A percentile compares a stretch with the other conserved stretches of the same genome.
phyloP scores from a whole-genome alignment of 805 yeast genomes.

The Metschnikowia henanensis region DNA sequence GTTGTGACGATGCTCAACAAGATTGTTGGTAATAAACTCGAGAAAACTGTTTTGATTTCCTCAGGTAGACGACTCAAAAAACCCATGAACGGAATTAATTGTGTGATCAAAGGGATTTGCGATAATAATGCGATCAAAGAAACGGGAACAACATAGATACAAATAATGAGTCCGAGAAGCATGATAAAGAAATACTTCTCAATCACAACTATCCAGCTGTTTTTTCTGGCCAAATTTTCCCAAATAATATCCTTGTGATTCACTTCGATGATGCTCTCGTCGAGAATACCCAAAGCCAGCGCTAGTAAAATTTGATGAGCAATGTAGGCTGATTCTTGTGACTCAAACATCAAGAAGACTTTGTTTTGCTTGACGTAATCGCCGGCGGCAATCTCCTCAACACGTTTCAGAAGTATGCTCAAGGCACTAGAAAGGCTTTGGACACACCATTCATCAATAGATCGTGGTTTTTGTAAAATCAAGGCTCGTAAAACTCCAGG shows the following conservation, averaged over 20 bases:
- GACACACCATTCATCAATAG: slow-evolving; percentile 31
- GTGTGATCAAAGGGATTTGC: slow-evolving; percentile 65
- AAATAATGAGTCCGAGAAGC: slow-evolving; percentile 42
- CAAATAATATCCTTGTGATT: slow-evolving; percentile 72
- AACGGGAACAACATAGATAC: slow-evolving; percentile 78
- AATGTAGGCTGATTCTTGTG: slow-evolving; percentile 56
- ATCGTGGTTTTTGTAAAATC: slow-evolving; percentile 21
- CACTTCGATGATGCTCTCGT: slow-evolving; percentile 48
- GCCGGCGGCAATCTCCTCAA: slow-evolving; percentile 18
- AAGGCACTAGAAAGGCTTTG: slow-evolving; percentile 18
- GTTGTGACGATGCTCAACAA: slow-evolving; percentile 64
- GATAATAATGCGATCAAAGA: slow-evolving; percentile 76
- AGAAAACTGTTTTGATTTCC: slow-evolving; percentile 49
- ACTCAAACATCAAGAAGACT: slow-evolving; percentile 63
- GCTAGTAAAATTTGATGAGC: slow-evolving; percentile 60
- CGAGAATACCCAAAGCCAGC: slow-evolving; percentile 39
- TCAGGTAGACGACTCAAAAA: slow-evolving; percentile 59
- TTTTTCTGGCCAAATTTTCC: slow-evolving; percentile 52
- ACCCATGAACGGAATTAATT: slow-evolving; percentile 57
- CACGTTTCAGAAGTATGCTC: slow-evolving; percentile 5
- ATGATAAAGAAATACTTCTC: slow-evolving; percentile 48
- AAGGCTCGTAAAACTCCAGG: slow-evolving; percentile 33
- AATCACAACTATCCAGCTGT: slow-evolving; percentile 33
- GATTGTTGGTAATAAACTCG: slow-evolving; percentile 68
- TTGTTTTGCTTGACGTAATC: slow-evolving; percentile 34